Percentiles rank a stretch among this genome's conserved stretches.
These are phyloP conservation scores for Auriscalpium microsporum DNA, from an alignment of 768 basidiomycete genomes.

Conservation along the genomic window DNA sequence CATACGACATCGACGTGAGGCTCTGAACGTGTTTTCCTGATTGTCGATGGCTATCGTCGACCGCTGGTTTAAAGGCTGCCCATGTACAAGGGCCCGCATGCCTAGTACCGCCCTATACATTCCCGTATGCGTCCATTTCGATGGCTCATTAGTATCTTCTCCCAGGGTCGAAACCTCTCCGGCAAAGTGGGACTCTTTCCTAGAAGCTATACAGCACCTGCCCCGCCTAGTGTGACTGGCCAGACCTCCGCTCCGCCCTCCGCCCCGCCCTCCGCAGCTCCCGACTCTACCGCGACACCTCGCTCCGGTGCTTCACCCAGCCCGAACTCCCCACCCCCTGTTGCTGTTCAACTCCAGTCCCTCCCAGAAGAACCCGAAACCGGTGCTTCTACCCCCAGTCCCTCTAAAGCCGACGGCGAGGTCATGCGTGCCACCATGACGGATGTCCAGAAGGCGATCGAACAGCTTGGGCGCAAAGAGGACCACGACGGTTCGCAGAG, in stretches of 20 bases:
- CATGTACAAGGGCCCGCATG: not conserved
- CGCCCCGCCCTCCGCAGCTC: not conserved
- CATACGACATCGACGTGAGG: not conserved
- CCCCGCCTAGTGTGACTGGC: constrained; percentile 13
- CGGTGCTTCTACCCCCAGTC: not conserved
- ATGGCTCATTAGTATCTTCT: constrained; percentile 11
- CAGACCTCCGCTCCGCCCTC: constrained; percentile 7
- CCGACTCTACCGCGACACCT: not conserved
- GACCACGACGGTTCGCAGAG: constrained; percentile 51
- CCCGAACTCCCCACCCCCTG: not conserved
- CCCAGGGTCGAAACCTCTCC: constrained; percentile 73
- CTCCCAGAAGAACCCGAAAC: constrained; percentile 34
- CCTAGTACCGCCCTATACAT: not conserved
- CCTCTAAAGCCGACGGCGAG: constrained; percentile 29
- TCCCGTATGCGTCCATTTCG: constrained; percentile 7
- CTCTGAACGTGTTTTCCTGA: not conserved
- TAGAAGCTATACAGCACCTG: constrained; percentile 61
- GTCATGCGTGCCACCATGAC: constrained; percentile 86
- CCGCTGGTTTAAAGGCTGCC: not conserved
- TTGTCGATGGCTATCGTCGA: not conserved
- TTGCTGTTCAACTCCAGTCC: constrained; percentile 29
- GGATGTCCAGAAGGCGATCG: constrained; percentile 85
- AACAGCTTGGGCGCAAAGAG: constrained; percentile 62
- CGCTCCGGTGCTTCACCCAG: not conserved
- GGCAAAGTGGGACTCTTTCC: constrained; percentile 92